Evolutionary conservation across 208 protist genomes (phyloP), one percentile per base, ranked within the genome.

Genomic region (Lotmaria passim): DNA sequence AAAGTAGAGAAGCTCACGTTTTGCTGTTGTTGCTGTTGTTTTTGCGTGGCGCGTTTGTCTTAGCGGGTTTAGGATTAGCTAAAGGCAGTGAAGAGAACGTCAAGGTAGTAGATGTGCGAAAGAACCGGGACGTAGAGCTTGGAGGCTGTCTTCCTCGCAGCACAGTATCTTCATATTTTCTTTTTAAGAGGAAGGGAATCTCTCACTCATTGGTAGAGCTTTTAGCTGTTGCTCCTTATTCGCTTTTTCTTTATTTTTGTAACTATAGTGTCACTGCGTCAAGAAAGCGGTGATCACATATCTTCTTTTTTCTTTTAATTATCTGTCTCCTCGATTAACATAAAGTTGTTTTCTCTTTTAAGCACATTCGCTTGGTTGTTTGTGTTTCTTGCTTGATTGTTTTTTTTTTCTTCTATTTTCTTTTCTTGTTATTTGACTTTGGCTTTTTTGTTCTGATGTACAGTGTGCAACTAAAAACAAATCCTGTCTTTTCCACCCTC

Each of bases 401-500:
- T 4, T 46, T 23, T 28, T 19, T 59, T 41, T 50, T 2, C 46
- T 19, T 5, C 21, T 55, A 24, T 12, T 21, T n/a, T 62, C n/a
- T 58, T n/a, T 44, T 23, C 31, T 47, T 31, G 23, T 33, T 71
- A 71, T 63, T 48, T 68, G 39, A 62, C 23, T 33, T 50, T 65
- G 34, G n/a, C n/a, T n/a, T n/a, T n/a, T n/a, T 31, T 30, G 31
- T 47, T 60, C 55, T 47, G 36, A 8, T 43, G 36, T 47, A 60
- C 34, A 33, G 10, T 39, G 55, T 14, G 33, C 33, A 31, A 21
- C 38, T 28, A 26, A 47, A 31, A 33, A 26, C 7, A 28, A 60
- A 43, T 19, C n/a, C 23, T 60, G 2, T 60, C 4, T 39, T 10
- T 28, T 58, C 52, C 19, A 44, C 43, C 12, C 7, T n/a, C 11